Evolutionary conservation across 2,329 filamentous ascomycete species (phyloP).

Genomic region (Colletotrichum sp.): DNA sequence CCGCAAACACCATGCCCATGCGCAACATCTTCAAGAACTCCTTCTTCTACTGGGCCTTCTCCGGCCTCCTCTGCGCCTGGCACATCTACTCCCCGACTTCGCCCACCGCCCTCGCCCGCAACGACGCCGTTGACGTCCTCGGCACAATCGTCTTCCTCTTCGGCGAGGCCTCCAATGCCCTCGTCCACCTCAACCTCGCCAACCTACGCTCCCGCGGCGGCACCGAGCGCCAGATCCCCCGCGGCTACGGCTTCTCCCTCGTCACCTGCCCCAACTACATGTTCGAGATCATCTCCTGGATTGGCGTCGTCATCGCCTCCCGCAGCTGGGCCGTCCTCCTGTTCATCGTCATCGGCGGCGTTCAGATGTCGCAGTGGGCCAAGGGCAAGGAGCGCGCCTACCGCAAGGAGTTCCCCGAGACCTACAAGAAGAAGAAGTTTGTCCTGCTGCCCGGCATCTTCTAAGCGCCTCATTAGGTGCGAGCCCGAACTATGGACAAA

Average conservation of each 20-base stretch:
- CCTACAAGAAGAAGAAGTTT: conserved; percentile 94
- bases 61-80: conserved; percentile 81
- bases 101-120: conserved; percentile 60
- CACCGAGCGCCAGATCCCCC: conserved; percentile 86
- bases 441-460: conserved; percentile 81
- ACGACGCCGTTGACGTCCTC: conserved; percentile 62
- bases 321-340: conserved; percentile 79
- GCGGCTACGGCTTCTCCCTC: conserved; percentile 80
- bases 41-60: conserved; percentile 89
- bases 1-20: conserved; percentile 89
- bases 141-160: conserved; percentile 77
- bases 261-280: conserved; percentile 98
- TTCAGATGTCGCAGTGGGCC: conserved; percentile 88
- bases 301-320: conserved; percentile 80
- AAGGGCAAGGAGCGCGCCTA: conserved; percentile 91
- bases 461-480: conserved; percentile 40
- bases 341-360: conserved; percentile 75
- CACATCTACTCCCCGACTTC: conserved; percentile 83
- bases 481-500: neutral
- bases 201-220: conserved; percentile 79
- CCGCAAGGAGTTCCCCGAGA: conserved; percentile 87
- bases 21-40: conserved; percentile 95
- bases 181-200: conserved; percentile 80
- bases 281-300: conserved; percentile 89
- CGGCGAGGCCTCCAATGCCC: conserved; percentile 81